Conservation (phyloP, 768 basidiomycete species). For the Phlebiopsis gigantea region DNA sequence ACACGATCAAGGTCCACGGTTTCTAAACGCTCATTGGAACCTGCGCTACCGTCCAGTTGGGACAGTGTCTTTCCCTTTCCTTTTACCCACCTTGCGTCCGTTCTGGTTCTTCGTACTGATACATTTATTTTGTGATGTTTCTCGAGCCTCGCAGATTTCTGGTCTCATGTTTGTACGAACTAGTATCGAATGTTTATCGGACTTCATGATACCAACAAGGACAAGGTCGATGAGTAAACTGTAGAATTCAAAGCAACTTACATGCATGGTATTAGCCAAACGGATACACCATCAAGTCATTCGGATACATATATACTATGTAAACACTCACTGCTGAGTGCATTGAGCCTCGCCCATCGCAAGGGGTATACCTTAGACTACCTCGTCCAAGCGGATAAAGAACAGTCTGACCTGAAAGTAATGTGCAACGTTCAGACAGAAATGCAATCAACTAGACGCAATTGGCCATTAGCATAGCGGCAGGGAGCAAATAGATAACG, state of each 20-base stretch:
- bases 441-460: constrained; percentile 18
- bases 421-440: not conserved
- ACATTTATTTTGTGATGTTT: constrained; percentile 20
- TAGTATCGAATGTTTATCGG: constrained; percentile 24
- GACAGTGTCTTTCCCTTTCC: constrained; percentile 5
- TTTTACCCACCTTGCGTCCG: constrained; percentile 10
- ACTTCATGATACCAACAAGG: constrained; percentile 15
- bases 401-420: too few relatives aligned
- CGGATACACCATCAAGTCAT: not conserved
- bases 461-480: not conserved
- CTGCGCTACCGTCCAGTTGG: not conserved
- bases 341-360: too few relatives aligned
- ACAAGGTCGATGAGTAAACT: not conserved
- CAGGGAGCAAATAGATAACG: not conserved
- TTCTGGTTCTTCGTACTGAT: not conserved
- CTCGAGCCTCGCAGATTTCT: constrained; percentile 22
- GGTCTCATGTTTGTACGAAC: constrained; percentile 21
- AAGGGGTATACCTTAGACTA: too few relatives aligned
- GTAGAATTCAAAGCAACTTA: not conserved
- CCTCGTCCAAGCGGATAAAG: too few relatives aligned
- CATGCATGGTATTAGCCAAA: not conserved
- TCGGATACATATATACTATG: too few relatives aligned
- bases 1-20: constrained; percentile 82
- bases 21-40: constrained; percentile 46
- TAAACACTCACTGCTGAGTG: too few relatives aligned